Base-by-base conservation (phyloP, 495 filamentous ascomycete genomes). In the Collariella sp. region DNA sequence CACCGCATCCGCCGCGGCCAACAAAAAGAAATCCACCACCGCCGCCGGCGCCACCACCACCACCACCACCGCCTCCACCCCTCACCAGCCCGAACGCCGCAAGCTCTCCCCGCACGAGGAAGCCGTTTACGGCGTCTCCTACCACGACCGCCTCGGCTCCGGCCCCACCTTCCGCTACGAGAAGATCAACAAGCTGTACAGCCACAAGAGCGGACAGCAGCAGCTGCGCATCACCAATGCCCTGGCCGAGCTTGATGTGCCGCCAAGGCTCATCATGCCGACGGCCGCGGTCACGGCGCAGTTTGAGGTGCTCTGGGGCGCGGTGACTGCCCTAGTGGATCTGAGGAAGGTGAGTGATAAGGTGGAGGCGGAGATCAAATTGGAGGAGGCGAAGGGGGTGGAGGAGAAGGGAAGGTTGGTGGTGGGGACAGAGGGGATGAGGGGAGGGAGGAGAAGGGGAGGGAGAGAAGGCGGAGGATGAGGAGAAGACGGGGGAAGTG, bases 261-360 rank as follows among this genome's bases (percentile, higher is more conserved):
- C 88, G 0, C 73, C 83, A 1, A 73, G 89, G 7, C 75, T 97
- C 19, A 74, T 83, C 33, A 94, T 98, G 84, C 90, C 91, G 0
- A 97, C 94, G 0, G 80, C 81, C 16, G 79, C 78, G 1, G 88
- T 95, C 1, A 83, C 85, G 40, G 83, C 83, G 60, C 82, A 83
- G 58, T 96, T 90, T 64, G 93, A 96, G 70, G 73, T 77, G 50
- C 75, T 98, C 34, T 83, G 96, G 54, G 73, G 71, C 22, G 80
- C 81, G 15, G 88, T 98, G 41, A 80, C 83, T 31, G 65, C 78
- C 12, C 69, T 98, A 16, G 76, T 98, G 1, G 93, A 98, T 58
- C 74, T 86, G 11, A 75, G 88, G 51, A 96, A 96, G 71, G 68
- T 89, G 10, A 72, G 78, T 5, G 93, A 98, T 67, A 95, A 94